Percentiles rank a stretch among this genome's conserved stretches.
phyloP scores from a whole-genome alignment of 78 protist species.

The Monocercomonoides exilis region DNA sequence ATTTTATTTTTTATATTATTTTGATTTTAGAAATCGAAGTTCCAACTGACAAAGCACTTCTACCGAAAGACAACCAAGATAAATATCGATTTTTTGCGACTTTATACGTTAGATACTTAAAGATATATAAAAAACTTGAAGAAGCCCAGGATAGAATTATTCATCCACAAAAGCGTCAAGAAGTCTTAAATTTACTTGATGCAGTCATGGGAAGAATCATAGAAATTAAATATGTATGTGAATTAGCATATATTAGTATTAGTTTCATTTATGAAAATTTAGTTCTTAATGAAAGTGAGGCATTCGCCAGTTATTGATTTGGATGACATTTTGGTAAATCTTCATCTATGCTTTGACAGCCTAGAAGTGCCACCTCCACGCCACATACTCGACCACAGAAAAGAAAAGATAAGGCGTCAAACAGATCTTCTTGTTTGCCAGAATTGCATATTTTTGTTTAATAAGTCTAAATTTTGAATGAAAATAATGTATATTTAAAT shows the following conservation, averaged over 20 bases:
- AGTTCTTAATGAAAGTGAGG: neutral
- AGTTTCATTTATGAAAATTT: too few relatives aligned
- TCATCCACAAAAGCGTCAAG: slow-evolving; percentile 7
- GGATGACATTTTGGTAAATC: neutral
- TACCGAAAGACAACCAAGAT: neutral
- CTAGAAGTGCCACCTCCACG: neutral
- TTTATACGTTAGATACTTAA: neutral
- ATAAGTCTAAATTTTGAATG: too few relatives aligned
- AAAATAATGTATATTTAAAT: too few relatives aligned
- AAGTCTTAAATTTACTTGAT: neutral
- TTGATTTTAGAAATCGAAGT: neutral
- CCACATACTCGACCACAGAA: neutral
- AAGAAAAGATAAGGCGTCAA: neutral
- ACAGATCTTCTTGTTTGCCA: neutral
- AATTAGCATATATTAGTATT: neutral
- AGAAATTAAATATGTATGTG: neutral
- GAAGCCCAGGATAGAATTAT: neutral
- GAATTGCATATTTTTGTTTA: too few relatives aligned
- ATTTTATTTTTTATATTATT: neutral
- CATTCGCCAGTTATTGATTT: neutral
- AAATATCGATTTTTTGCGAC: slow-evolving; percentile 1
- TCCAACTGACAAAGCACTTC: neutral
- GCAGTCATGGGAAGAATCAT: slow-evolving; percentile 7
- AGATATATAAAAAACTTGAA: neutral
- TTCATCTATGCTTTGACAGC: neutral